Conservation (phyloP, 2,329 filamentous ascomycete genomes). For the Aspergillus hortae region DNA sequence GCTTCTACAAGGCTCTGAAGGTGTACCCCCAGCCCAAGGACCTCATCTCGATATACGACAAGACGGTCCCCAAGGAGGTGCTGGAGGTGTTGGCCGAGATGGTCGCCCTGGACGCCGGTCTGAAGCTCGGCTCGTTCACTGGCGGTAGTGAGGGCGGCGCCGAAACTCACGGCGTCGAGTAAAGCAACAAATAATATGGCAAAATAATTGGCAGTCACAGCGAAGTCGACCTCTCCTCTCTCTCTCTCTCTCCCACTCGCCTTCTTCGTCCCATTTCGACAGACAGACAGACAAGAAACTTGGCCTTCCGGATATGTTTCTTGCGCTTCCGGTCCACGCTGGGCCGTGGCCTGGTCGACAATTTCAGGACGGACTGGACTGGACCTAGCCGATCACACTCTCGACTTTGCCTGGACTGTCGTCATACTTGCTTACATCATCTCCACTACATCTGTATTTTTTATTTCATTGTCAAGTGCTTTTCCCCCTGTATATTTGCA, state of each 20-base stretch:
- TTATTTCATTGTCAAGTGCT: conserved; percentile 7
- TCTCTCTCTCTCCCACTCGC: conserved; percentile 11
- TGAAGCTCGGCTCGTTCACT: conserved; percentile 57
- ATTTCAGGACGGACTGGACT: conserved; percentile 9
- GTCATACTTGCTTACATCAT: conserved; percentile 14
- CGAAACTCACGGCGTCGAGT: conserved; percentile 38
- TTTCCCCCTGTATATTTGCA: conserved; percentile 32
- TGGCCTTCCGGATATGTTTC: conserved; percentile 12
- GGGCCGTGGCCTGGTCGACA: conserved; percentile 20
- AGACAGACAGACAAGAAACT: conserved; percentile 10
- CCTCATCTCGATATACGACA: conserved; percentile 95
- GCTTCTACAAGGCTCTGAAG: conserved; percentile 98
- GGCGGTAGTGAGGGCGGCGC: conserved; percentile 21
- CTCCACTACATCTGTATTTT: conserved; percentile 22
- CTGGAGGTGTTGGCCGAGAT: conserved; percentile 96
- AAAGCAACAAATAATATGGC: conserved; percentile 16
- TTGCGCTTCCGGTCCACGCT: conserved; percentile 17
- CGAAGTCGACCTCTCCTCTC: background rate
- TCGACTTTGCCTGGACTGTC: conserved; percentile 2
- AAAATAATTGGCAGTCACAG: conserved; percentile 2
- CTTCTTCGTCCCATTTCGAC: conserved; percentile 11
- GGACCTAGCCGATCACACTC: conserved; percentile 8
- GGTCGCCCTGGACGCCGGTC: conserved; percentile 83
- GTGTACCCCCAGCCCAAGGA: conserved; percentile 93
- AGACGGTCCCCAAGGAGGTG: conserved; percentile 95